phyloP scores from a whole-genome alignment of 2,329 filamentous ascomycete species.

The Phialemonium atrogriseum region DNA sequence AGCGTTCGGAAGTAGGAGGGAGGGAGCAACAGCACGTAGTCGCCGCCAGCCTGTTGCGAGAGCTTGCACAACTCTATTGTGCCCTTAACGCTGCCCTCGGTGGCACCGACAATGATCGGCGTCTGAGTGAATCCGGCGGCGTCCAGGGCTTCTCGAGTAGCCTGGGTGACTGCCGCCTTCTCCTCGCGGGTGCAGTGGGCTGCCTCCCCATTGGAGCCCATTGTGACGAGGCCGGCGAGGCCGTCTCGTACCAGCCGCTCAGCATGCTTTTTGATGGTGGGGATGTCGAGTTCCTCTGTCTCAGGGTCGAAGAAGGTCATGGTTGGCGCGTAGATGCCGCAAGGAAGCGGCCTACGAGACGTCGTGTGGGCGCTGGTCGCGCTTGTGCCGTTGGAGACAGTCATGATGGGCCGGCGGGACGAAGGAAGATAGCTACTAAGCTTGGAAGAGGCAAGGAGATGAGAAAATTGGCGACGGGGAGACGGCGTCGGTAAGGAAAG shows the following conservation, averaged over 20 bases:
- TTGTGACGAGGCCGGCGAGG: slow-evolving; percentile 72
- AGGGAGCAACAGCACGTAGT: slow-evolving; percentile 72
- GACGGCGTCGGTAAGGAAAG: slow-evolving; percentile 1
- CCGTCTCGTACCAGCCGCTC: slow-evolving; percentile 70
- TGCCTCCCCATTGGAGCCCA: slow-evolving; percentile 88
- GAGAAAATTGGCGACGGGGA: slow-evolving; percentile 4
- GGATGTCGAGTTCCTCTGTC: slow-evolving; percentile 77
- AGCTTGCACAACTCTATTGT: slow-evolving; percentile 69
- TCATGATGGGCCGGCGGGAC: slow-evolving; percentile 20
- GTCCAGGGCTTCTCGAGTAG: slow-evolving; percentile 74
- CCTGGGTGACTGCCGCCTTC: slow-evolving; percentile 64
- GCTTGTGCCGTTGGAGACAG: slow-evolving; percentile 19
- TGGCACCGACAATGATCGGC: slow-evolving; percentile 77
- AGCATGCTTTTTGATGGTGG: slow-evolving; percentile 71
- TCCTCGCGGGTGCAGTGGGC: slow-evolving; percentile 75
- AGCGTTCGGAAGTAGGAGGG: slow-evolving; percentile 76
- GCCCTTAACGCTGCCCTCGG: slow-evolving; percentile 71
- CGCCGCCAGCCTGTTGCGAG: slow-evolving; percentile 60
- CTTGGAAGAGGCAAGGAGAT: slow-evolving; percentile 2
- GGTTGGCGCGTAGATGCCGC: slow-evolving; percentile 80
- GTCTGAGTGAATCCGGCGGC: slow-evolving; percentile 66
- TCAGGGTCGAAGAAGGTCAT: slow-evolving; percentile 84
- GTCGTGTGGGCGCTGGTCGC: slow-evolving; percentile 26
- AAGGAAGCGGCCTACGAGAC: slow-evolving; percentile 53
- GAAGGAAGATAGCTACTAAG: slow-evolving; percentile 3